Evolutionary conservation across 169 alveolate genomes (phyloP).

Genomic region (Babesia caballi): DNA sequence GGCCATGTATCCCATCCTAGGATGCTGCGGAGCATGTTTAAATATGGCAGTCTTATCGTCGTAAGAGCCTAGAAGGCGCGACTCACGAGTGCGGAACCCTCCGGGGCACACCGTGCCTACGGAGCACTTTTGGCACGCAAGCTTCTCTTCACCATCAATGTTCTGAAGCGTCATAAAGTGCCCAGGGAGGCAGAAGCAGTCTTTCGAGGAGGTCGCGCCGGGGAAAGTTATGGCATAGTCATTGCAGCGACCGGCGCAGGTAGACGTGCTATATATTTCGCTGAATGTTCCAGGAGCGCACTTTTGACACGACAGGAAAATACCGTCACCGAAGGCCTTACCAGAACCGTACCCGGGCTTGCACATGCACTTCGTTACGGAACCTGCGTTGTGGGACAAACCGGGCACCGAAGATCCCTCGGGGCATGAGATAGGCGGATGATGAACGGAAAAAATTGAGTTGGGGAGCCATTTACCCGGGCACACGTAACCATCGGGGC

Average conservation of each 20-base stretch:
- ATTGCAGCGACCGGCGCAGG: conserved; percentile 73
- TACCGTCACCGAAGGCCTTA: conserved; percentile 4
- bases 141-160: conserved; percentile 51
- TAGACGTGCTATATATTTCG: conserved; percentile 60
- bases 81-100: conserved; percentile 64
- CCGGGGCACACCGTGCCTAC: conserved; percentile 70
- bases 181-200: conserved; percentile 75
- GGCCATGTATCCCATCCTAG: conserved; percentile 46
- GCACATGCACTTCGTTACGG: conserved; percentile 51
- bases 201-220: conserved; percentile 69
- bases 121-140: conserved; percentile 70
- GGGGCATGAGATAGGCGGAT: conserved; percentile 55
- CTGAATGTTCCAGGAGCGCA: conserved; percentile 72
- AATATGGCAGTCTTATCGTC: conserved; percentile 43
- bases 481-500: conserved; percentile 52
- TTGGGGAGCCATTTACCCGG: conserved; percentile 41
- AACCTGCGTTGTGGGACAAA: background rate
- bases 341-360: conserved; percentile 59
- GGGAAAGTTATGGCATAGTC: conserved; percentile 69
- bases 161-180: conserved; percentile 60
- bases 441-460: conserved; percentile 1
- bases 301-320: conserved; percentile 34
- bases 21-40: conserved; percentile 35
- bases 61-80: conserved; percentile 28
- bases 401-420: conserved; percentile 53